Conservation (phyloP, 345 rosid species). For the Physaria fendleri region DNA sequence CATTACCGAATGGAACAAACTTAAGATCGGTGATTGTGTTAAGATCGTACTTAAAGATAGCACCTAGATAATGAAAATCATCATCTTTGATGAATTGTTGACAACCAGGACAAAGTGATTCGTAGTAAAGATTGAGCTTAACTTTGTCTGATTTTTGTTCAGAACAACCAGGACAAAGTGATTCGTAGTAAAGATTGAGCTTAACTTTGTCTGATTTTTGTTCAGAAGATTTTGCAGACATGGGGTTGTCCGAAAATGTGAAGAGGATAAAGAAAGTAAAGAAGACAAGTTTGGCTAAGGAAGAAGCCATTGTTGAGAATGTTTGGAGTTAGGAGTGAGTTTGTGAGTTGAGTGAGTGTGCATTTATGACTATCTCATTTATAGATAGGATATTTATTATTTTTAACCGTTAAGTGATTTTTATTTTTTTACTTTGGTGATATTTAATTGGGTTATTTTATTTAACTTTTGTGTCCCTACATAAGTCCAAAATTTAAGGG, state of each 20-base stretch:
- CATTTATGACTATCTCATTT: background rate
- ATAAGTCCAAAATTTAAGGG: no score
- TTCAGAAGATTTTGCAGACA: background rate
- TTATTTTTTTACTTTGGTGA: background rate
- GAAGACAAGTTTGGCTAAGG: background rate
- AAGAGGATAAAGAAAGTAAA: background rate
- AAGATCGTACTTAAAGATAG: constrained; percentile 28
- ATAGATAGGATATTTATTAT: background rate
- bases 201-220: no score
- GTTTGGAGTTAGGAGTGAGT: background rate
- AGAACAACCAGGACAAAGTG: no score
- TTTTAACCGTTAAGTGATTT: background rate
- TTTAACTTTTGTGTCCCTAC: background rate
- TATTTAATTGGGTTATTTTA: background rate
- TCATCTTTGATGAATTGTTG: constrained; percentile 37
- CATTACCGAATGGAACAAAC: constrained; percentile 47
- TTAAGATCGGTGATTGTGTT: constrained; percentile 30
- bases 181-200: no score
- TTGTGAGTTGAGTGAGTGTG: background rate
- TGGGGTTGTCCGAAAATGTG: background rate
- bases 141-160: no score
- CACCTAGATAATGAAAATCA: no score
- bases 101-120: constrained; percentile 40
- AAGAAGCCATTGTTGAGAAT: background rate
- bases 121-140: constrained; percentile 32